phyloP scores from a whole-genome alignment of 768 basidiomycete species.

The Chiua virens region DNA sequence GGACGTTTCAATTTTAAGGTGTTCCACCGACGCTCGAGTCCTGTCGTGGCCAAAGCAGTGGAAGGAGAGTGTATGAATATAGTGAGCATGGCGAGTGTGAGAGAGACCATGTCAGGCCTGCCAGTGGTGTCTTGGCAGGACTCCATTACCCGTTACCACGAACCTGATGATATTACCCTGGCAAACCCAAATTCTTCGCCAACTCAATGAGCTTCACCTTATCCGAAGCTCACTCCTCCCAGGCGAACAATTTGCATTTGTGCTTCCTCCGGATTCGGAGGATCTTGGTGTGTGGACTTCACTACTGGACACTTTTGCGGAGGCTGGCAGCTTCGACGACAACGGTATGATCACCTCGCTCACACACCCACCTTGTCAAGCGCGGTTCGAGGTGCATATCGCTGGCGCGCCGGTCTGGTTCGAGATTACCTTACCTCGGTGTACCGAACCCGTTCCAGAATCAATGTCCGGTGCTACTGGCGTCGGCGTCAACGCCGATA shows the following conservation, averaged over 20 bases:
- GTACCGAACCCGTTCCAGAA: too few relatives aligned
- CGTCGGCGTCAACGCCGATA: too few relatives aligned
- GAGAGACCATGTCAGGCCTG: too few relatives aligned
- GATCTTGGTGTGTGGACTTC: constrained; percentile 35
- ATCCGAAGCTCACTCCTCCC: constrained; percentile 64
- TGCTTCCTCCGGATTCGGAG: constrained; percentile 27
- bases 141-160: too few relatives aligned
- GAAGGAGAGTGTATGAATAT: too few relatives aligned
- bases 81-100: too few relatives aligned
- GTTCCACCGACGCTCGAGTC: too few relatives aligned
- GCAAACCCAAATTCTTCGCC: constrained; percentile 12
- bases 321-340: not conserved
- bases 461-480: too few relatives aligned
- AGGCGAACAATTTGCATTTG: constrained; percentile 50
- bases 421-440: constrained; percentile 17
- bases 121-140: too few relatives aligned
- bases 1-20: too few relatives aligned
- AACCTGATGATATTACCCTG: too few relatives aligned
- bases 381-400: constrained; percentile 37
- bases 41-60: too few relatives aligned
- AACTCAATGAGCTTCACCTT: constrained; percentile 56
- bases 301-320: constrained; percentile 17
- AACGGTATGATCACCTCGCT: not conserved
- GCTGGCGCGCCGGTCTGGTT: constrained; percentile 35
- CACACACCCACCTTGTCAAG: constrained; percentile 19